phyloP scores from a whole-genome alignment of 176 grass and related monocot genomes.

The Eragrostis nindensis region DNA sequence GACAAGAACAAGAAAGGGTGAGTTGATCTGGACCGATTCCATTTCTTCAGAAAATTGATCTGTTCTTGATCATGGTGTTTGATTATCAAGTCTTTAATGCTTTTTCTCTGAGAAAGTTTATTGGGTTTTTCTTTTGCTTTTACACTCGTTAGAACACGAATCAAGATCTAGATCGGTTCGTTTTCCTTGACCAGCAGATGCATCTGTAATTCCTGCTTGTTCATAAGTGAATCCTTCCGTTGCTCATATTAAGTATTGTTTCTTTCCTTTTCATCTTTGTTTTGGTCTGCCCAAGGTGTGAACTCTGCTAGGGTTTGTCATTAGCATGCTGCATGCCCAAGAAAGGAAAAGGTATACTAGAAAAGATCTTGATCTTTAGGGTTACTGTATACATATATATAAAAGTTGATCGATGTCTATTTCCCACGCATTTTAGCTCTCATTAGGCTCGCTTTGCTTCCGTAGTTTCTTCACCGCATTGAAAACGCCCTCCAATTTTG shows the following conservation, averaged over 20 bases:
- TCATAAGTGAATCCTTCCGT: neutral
- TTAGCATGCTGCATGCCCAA: constrained; percentile 25
- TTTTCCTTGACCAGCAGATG: neutral
- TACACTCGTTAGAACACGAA: neutral
- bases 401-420: constrained; percentile 1
- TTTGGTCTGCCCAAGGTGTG: constrained; percentile 26
- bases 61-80: neutral
- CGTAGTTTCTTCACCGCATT: constrained; percentile 31
- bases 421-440: constrained; percentile 30
- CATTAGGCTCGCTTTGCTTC: neutral
- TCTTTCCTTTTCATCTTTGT: constrained; percentile 24
- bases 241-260: neutral
- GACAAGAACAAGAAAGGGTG: constrained; percentile 84
- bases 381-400: neutral
- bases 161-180: constrained; percentile 19
- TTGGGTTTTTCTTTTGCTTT: neutral
- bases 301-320: constrained; percentile 60
- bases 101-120: neutral
- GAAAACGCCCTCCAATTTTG: constrained; percentile 18
- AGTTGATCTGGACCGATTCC: constrained; percentile 33
- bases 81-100: constrained; percentile 9
- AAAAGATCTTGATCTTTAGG: constrained; percentile 31
- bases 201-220: neutral
- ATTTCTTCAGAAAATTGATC: neutral
- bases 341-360: constrained; percentile 40